A percentile compares a stretch with the other conserved stretches of the same genome.
phyloP scores from a whole-genome alignment of 805 yeast genomes.

The Myxozyma sirexii region DNA sequence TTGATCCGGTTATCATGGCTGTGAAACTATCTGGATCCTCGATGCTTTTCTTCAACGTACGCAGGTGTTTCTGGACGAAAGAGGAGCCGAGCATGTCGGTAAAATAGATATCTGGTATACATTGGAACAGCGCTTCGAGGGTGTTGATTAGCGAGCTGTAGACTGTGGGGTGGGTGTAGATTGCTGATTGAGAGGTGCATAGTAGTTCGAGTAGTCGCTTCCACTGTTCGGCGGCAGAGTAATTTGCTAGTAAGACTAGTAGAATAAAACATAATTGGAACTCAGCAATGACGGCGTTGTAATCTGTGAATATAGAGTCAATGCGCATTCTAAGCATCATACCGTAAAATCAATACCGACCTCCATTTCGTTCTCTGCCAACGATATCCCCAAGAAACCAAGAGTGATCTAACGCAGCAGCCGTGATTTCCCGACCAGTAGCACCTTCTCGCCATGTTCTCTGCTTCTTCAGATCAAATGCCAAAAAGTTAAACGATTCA shows the following conservation, averaged over 20 bases:
- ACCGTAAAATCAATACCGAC: slow-evolving; percentile 12
- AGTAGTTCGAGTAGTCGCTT: slow-evolving; percentile 52
- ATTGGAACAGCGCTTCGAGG: slow-evolving; percentile 46
- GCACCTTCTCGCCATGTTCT: slow-evolving; percentile 46
- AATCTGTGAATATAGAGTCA: too few species aligned
- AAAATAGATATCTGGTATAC: slow-evolving; percentile 50
- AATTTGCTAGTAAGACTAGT: slow-evolving; percentile 59
- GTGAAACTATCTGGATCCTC: background rate
- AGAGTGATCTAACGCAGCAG: slow-evolving; percentile 60
- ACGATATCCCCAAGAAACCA: slow-evolving; percentile 55
- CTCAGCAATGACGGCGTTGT: slow-evolving; percentile 52
- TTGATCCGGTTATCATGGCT: background rate
- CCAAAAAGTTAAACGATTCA: slow-evolving; percentile 49
- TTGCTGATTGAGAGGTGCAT: slow-evolving; percentile 43
- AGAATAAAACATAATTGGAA: slow-evolving; percentile 55
- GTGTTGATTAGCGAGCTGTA: slow-evolving; percentile 41
- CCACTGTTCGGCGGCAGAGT: slow-evolving; percentile 70
- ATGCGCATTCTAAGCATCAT: too few species aligned
- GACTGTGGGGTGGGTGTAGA: slow-evolving; percentile 39
- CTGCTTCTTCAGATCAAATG: slow-evolving; percentile 46
- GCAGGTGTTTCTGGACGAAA: slow-evolving; percentile 32
- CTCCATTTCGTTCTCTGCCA: slow-evolving; percentile 28
- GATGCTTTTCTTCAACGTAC: slow-evolving; percentile 19
- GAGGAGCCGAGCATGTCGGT: slow-evolving; percentile 42
- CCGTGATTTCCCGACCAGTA: slow-evolving; percentile 49